Evolutionary conservation across 257 asterid genomes (phyloP), one percentile per base, ranked within the genome.

Genomic region (Leptodermis oblonga): DNA sequence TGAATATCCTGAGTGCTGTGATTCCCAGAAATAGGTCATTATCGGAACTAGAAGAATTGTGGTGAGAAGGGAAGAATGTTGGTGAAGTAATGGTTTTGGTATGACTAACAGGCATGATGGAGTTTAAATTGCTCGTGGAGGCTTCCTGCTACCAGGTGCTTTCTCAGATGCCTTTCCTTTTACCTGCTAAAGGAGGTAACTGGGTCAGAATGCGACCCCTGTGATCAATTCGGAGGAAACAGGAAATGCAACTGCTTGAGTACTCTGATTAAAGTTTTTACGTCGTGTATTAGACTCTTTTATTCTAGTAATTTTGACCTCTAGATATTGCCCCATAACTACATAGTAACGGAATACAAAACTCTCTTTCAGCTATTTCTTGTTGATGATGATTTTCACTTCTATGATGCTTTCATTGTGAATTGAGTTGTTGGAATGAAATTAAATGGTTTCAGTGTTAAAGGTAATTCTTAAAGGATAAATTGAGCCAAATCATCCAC

Each of bases 1-100:
- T 51, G 82, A 79, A 51, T 93, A 82, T 58, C 82, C 92, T 25
- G 87, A 83, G 64, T 88, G 79, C 67, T 93, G 98, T 67, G 97
- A 93, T 86, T 90, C 96, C 43, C 94, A 74, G 77, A 87, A 85
- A 49, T 74, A 78, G 75, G 71, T 30, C 4, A 66, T 46, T 25
- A 42, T 65, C 33, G 8, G 17, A 20, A 25, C 23, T 12, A 30
- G 69, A 64, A 26, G 58, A 28, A 28, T 43, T 48, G 42, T 17
- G 26, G 28, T 25, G 17, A 33, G 53, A 8, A 14, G 11, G 9
- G 14, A 41, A 58, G 43, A n/a, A 68, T 56, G 26, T 34, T 6
- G 12, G 13, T 4, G 23, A 28, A 49, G 2, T 30, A 13, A 28
- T 58, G 34, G 36, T 62, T 62, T 18, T 9, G 36, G 37, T 25